Evolutionary conservation across 257 asterid species (phyloP), one percentile per base, ranked within the genome.

Genomic region (Gentiana straminea): DNA sequence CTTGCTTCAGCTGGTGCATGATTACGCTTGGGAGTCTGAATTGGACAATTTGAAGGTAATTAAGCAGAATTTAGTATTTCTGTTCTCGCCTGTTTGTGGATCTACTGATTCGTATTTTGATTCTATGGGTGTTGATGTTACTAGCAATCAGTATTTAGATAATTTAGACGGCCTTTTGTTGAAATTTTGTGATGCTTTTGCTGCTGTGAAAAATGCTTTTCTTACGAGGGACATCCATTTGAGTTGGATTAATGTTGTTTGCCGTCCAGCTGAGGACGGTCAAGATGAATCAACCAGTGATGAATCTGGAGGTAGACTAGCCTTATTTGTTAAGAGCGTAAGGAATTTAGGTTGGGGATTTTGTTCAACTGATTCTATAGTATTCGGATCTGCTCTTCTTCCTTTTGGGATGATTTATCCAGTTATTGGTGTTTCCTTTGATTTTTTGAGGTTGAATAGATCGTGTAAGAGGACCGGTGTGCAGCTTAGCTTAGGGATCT

Each of bases 361-460:
- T 81, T 79, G 90, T 71, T 83, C 95, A 8, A 84, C 84, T 8
- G 79, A 87, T 69, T 63, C 75, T 47, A 64, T 85, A 72, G 69
- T 79, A 43, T 70, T 84, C 54, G 89, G 94, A 52, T 83, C 97
- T 11, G 93, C 82, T 64, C 55, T 91, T 60, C 45, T 87, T 77
- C 95, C 98, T 8, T 76, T 87, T 32, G 94, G 83, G 24, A 75
- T 92, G 76, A 75, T 92, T 68, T 87, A 83, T 72, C 95, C 98
- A 0, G 73, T 60, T 55, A 71, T 90, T 49, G 89, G 89, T 51
- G 37, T 79, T 62, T 15, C 76, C 0, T 79, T 73, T 10, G 60
- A 74, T 58, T 69, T 71, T 65, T 13, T 57, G 55, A 68, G 70
- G 61, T 67, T 63, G 52, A 66, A 59, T 60, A 72, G 53, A 34